These are phyloP conservation scores for Didymella keratinophila DNA, from an alignment of 2,329 filamentous ascomycete genomes.

Conservation along the genomic window DNA sequence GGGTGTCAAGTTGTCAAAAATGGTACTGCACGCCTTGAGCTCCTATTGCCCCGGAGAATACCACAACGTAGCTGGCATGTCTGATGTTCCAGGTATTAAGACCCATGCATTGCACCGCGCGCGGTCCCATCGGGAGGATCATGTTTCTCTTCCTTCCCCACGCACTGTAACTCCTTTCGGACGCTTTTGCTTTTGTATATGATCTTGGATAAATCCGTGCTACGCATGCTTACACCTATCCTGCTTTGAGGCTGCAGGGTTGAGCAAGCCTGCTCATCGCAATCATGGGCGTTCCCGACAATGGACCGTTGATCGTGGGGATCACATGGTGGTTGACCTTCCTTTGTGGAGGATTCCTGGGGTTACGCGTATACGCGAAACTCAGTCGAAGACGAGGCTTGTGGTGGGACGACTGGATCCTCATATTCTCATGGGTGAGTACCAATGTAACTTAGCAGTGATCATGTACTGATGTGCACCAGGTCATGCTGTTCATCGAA, in stretches of 20 bases:
- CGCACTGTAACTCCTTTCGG: slow-evolving; percentile 8
- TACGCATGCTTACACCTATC: slow-evolving; percentile 4
- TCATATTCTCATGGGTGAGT: slow-evolving; percentile 38
- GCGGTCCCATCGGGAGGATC: slow-evolving; percentile 16
- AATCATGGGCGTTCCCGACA: slow-evolving; percentile 26
- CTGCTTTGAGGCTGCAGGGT: slow-evolving; percentile 1
- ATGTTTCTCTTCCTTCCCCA: slow-evolving; percentile 9
- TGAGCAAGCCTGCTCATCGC: slow-evolving; percentile 2
- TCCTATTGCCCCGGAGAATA: slow-evolving; percentile 8
- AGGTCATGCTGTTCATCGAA: slow-evolving; percentile 35
- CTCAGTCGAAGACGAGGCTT: slow-evolving; percentile 33
- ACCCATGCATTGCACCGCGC: slow-evolving; percentile 13
- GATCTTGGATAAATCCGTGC: slow-evolving; percentile 7
- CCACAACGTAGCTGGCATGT: slow-evolving; percentile 1
- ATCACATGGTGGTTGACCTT: slow-evolving; percentile 38
- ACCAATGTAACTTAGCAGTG: neutral
- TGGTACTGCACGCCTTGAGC: slow-evolving; percentile 1
- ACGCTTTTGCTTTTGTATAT: slow-evolving; percentile 5
- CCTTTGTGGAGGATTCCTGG: slow-evolving; percentile 33
- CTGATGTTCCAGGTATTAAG: slow-evolving; percentile 9
- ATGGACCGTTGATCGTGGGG: slow-evolving; percentile 35
- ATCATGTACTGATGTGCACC: slow-evolving; percentile 5
- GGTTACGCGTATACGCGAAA: slow-evolving; percentile 39
- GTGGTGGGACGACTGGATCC: slow-evolving; percentile 44
- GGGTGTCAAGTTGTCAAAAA: slow-evolving; percentile 19